A percentile compares a stretch with the other conserved stretches of the same genome.
Conservation (phyloP, 2,329 filamentous ascomycete species). For the Talaromyces atroroseus region DNA sequence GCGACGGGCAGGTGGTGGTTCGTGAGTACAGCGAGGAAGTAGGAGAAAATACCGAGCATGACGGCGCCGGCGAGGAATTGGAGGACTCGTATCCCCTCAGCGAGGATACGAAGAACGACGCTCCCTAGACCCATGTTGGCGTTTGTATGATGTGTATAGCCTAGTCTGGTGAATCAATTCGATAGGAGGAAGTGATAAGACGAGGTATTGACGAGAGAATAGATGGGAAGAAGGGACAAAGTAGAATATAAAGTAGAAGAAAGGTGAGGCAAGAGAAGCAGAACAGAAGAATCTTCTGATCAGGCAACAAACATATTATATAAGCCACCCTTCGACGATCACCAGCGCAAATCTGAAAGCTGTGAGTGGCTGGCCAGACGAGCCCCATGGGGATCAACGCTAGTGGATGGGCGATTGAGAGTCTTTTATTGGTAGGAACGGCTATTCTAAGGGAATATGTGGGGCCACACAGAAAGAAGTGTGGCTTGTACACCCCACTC, state of each 20-base stretch:
- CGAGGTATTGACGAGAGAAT: neutral
- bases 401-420: neutral
- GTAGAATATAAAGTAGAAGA: neutral
- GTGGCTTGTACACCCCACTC: neutral
- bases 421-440: neutral
- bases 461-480: neutral
- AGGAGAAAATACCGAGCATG: constrained; percentile 73
- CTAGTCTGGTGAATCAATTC: neutral
- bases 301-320: neutral
- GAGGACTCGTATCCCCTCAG: constrained; percentile 67
- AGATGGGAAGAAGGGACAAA: neutral
- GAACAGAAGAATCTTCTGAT: neutral
- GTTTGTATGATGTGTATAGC: neutral
- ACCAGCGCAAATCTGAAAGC: neutral
- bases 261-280: neutral
- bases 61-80: constrained; percentile 68
- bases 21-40: constrained; percentile 71
- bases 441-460: neutral
- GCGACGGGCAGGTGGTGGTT: constrained; percentile 60
- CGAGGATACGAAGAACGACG: constrained; percentile 61
- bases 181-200: neutral
- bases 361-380: neutral
- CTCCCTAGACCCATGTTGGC: constrained; percentile 55
- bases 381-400: neutral
- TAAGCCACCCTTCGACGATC: neutral